Evolutionary conservation across 805 yeast genomes (phyloP).

Genomic region (Metschnikowia gruessii): DNA sequence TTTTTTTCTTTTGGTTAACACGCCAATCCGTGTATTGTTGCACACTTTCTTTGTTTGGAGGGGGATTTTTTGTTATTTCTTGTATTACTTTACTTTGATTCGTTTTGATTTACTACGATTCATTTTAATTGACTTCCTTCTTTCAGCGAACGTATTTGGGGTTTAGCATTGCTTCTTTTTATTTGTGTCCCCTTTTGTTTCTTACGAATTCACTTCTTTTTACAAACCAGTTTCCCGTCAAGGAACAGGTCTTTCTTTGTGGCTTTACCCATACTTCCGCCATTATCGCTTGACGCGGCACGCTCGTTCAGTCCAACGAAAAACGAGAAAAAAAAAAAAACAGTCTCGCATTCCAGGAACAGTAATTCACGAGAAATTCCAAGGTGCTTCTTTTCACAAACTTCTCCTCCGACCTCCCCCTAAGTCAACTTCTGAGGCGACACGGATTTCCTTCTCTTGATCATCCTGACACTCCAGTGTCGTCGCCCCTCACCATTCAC

Average conservation of each 20-base stretch:
- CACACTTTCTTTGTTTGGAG: neutral
- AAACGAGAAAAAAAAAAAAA: constrained; percentile 11
- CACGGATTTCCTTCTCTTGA: neutral
- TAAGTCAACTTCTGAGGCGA: constrained; percentile 7
- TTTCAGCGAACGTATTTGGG: too few relatives aligned
- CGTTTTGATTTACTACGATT: too few relatives aligned
- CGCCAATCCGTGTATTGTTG: neutral
- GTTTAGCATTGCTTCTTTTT: too few relatives aligned
- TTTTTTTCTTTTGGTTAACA: neutral
- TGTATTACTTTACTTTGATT: too few relatives aligned
- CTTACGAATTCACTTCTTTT: too few relatives aligned
- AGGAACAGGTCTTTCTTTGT: too few relatives aligned
- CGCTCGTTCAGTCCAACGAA: constrained; percentile 4
- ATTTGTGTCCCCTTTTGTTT: too few relatives aligned
- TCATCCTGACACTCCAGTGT: constrained; percentile 5
- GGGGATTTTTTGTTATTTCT: too few relatives aligned
- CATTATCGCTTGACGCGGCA: constrained; percentile 3
- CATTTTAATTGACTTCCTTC: too few relatives aligned
- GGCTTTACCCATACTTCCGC: too few relatives aligned
- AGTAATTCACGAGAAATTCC: constrained; percentile 7
- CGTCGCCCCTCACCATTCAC: neutral
- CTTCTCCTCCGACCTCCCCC: neutral
- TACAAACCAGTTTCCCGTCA: too few relatives aligned
- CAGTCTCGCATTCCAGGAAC: constrained; percentile 10
- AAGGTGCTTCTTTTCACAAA: constrained; percentile 1